Evolutionary conservation across 1,284 basidiomycete species (phyloP), one percentile per base, ranked within the genome.

Genomic region (Taiwanofungus camphoratus): DNA sequence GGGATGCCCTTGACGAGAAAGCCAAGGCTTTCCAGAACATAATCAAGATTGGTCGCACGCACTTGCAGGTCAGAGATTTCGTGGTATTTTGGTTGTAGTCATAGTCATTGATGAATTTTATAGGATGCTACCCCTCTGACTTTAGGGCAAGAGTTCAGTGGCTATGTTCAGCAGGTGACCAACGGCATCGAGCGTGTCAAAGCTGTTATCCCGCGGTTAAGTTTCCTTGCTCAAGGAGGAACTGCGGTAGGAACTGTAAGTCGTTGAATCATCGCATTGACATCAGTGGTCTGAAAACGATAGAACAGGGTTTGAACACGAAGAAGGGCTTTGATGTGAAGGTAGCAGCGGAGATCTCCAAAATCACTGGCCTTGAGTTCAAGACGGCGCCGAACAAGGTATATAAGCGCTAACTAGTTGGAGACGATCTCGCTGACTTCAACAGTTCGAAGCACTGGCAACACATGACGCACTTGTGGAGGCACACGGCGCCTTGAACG

Each of bases 1-100:
- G 82, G 38, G 82, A 87, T 60, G 93, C 89, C 4, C 73, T 99
- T 40, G 79, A 87, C 45, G 79, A 70, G 43, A 99, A 98, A 71
- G 71, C 80, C 29, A 81, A 85, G 56, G 74, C 71, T 4, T 97
- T 96, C 61, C 81, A 87, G 21, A 65, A 87, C 57, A 97, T 99
- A 58, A 94, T 99, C 71, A 99, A 99, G 71, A 99, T 99, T 58
- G 96, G 96, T 27, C 87, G 96, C 45, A 99, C 96, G 9, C 96
- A 99, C 67, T 71, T 99, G 52, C 92, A 95, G 74, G 83, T 77
- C 9, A 33, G 16, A 16, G 7, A 16, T 7, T 16, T 7, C 26
- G 41, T 27, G 58, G 13, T 24, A 31, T 27, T 32, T 27, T 45
- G 21, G 35, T 21, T 20, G 8, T 26, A 24, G 18, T 24, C 20